These are phyloP conservation scores for Neoascochyta sp. DNA, from an alignment of 2,329 filamentous ascomycete genomes.

Conservation along the genomic window DNA sequence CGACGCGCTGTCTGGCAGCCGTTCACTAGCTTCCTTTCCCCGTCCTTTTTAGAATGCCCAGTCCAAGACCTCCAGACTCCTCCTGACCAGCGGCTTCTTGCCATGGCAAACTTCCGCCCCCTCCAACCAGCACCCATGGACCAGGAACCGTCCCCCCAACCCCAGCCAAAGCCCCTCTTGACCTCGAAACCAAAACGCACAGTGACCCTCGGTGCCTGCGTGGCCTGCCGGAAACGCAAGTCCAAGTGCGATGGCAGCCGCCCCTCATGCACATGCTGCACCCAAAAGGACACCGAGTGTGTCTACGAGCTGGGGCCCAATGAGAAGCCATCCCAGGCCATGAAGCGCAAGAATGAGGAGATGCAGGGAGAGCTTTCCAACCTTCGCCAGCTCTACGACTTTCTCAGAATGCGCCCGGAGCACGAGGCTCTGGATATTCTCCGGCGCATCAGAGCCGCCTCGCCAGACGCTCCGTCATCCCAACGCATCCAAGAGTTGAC, in stretches of 20 bases:
- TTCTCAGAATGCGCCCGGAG: slow-evolving; percentile 27
- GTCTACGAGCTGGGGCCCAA: slow-evolving; percentile 35
- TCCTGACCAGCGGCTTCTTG: slow-evolving; percentile 3
- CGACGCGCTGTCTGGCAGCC: slow-evolving; percentile 4
- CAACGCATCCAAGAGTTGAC: slow-evolving; percentile 28
- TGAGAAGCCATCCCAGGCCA: slow-evolving; percentile 35
- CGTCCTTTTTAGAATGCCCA: too few species aligned
- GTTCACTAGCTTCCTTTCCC: slow-evolving; percentile 1
- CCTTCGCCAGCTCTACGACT: slow-evolving; percentile 32
- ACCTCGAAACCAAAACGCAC: slow-evolving; percentile 33
- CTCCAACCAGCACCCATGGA: slow-evolving; percentile 33
- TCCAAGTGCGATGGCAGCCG: slow-evolving; percentile 35
- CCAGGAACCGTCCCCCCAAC: slow-evolving; percentile 21
- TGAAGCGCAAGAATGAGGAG: slow-evolving; percentile 37
- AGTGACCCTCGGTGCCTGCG: slow-evolving; percentile 34
- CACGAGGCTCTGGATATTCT: slow-evolving; percentile 30
- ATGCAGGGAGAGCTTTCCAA: slow-evolving; percentile 34
- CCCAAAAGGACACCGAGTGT: slow-evolving; percentile 32
- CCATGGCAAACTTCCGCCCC: slow-evolving; percentile 30
- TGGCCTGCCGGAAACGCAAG: slow-evolving; percentile 33
- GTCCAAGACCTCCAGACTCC: too few species aligned
- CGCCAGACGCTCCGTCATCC: slow-evolving; percentile 14
- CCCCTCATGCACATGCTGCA: slow-evolving; percentile 30
- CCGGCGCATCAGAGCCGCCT: slow-evolving; percentile 21
- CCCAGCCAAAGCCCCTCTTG: slow-evolving; percentile 18